Conservation (phyloP, 1,284 basidiomycete genomes). For the Ganoderma sinense region DNA sequence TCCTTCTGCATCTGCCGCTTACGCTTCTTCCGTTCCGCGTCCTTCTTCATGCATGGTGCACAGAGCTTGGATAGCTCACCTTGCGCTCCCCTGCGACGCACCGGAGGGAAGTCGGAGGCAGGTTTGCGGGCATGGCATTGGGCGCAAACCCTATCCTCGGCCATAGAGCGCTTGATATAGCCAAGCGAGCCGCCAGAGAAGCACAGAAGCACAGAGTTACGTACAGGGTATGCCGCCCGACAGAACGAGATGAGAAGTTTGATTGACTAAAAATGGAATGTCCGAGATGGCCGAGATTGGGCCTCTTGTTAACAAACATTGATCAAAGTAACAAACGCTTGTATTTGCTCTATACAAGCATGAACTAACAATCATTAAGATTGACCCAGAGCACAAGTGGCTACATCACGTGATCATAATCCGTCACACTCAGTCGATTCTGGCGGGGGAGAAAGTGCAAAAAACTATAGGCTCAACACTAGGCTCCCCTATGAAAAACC, state of each 20-base stretch:
- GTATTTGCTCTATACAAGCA: too few species aligned
- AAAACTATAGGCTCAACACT: too few species aligned
- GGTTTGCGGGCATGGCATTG: neutral
- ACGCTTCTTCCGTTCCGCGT: neutral
- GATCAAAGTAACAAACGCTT: too few species aligned
- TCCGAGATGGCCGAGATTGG: neutral
- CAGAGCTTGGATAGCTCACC: neutral
- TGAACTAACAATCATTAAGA: too few species aligned
- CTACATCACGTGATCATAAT: too few species aligned
- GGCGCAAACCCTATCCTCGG: neutral
- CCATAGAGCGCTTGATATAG: neutral
- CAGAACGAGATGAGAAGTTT: neutral
- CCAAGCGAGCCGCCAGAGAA: neutral
- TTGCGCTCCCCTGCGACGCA: neutral
- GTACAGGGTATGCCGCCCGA: neutral
- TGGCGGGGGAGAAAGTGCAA: too few species aligned
- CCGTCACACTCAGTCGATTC: too few species aligned
- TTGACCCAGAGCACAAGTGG: too few species aligned
- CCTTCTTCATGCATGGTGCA: neutral
- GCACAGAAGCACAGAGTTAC: neutral
- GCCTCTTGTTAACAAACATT: too few species aligned
- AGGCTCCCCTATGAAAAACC: too few species aligned
- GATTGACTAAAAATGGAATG: neutral
- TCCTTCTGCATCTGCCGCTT: constrained; percentile 3
- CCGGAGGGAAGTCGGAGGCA: neutral